Percentiles rank a stretch among this genome's conserved stretches.
phyloP scores from a whole-genome alignment of 805 yeast species.

The Komagataella ulmi region DNA sequence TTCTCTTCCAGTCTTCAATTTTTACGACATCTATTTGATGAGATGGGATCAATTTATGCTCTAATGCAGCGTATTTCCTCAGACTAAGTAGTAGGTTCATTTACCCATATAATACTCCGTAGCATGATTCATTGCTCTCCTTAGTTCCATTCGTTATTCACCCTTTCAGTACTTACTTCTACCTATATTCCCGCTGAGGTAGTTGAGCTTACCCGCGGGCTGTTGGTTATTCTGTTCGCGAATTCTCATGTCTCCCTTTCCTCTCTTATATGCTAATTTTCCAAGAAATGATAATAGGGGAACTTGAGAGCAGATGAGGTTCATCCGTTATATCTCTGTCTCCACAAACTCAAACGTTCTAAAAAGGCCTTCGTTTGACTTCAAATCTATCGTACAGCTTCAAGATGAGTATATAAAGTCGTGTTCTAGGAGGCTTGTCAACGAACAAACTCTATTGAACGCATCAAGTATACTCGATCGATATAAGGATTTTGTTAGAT shows the following conservation, averaged over 20 bases:
- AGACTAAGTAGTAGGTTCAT: too few species aligned
- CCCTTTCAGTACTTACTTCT: too few species aligned
- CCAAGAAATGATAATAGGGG: neutral
- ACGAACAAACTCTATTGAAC: slow-evolving; percentile 4
- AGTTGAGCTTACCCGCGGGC: too few species aligned
- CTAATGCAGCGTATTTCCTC: too few species aligned
- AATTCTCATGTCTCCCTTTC: neutral
- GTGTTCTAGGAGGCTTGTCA: slow-evolving; percentile 19
- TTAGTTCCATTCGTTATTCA: too few species aligned
- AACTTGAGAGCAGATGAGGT: neutral
- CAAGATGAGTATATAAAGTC: slow-evolving; percentile 14
- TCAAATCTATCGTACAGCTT: slow-evolving; percentile 16
- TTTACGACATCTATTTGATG: too few species aligned
- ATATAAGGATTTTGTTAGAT: slow-evolving; percentile 7
- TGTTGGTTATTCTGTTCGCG: neutral
- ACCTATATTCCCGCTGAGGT: too few species aligned
- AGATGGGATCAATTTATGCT: too few species aligned
- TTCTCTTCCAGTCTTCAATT: too few species aligned
- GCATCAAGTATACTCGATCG: slow-evolving; percentile 7
- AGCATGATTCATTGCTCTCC: too few species aligned
- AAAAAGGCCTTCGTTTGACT: slow-evolving; percentile 20
- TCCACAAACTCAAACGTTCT: slow-evolving; percentile 10
- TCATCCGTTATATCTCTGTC: neutral
- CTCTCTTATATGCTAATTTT: neutral
- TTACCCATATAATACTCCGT: too few species aligned